Evolutionary conservation across 2,329 filamentous ascomycete genomes (phyloP).

Genomic region (Mollisiaceae sp.): DNA sequence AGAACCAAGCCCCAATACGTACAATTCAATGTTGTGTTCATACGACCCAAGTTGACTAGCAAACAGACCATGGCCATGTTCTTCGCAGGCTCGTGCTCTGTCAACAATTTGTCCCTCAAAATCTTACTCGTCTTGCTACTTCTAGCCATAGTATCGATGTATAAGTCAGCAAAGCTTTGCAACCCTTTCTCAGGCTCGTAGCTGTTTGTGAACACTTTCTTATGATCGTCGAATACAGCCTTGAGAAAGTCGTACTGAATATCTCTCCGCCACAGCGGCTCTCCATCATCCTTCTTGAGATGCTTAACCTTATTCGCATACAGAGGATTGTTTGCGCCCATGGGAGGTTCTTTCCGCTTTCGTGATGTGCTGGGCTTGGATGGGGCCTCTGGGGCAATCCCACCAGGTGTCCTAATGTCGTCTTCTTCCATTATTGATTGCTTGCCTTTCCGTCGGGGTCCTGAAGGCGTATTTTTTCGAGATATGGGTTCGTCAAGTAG

Average conservation of each 20-base stretch:
- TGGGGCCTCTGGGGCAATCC: constrained; percentile 22
- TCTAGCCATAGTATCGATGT: constrained; percentile 97
- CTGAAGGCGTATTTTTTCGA: constrained; percentile 32
- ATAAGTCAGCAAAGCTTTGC: constrained; percentile 90
- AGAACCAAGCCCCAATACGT: constrained; percentile 43
- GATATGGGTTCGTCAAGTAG: constrained; percentile 35
- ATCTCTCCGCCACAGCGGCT: constrained; percentile 84
- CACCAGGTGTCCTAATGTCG: constrained; percentile 37
- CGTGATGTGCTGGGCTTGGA: constrained; percentile 27
- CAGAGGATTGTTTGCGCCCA: constrained; percentile 34
- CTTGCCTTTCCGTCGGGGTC: constrained; percentile 23
- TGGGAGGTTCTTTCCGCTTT: constrained; percentile 34
- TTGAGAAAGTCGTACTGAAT: constrained; percentile 88
- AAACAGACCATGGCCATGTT: constrained; percentile 99
- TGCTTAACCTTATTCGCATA: constrained; percentile 71
- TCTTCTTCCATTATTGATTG: constrained; percentile 42
- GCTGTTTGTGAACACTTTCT: constrained; percentile 85
- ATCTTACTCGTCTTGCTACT: constrained; percentile 99
- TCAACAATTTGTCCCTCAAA: constrained; percentile 92
- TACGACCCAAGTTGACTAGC: constrained; percentile 93
- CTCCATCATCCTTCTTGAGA: constrained; percentile 87
- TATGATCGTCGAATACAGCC: constrained; percentile 77
- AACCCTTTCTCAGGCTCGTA: constrained; percentile 71
- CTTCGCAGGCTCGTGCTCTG: constrained; percentile 88
- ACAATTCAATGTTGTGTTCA: constrained; percentile 99